These are phyloP conservation scores for Sugiyamaella chiloensis DNA, from an alignment of 805 yeast genomes.

Conservation along the genomic window DNA sequence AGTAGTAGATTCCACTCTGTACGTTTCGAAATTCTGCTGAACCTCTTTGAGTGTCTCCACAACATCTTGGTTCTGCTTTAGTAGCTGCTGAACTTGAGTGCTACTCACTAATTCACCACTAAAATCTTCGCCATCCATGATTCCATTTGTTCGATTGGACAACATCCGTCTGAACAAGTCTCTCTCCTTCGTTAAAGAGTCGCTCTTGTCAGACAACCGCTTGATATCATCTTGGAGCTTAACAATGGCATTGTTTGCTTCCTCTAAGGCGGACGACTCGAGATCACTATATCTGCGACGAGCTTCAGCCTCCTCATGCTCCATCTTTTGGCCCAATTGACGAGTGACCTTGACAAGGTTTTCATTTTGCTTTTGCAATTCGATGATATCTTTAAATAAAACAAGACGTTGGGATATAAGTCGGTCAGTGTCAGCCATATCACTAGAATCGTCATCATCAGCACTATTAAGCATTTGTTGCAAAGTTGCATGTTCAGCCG, in stretches of 20 bases:
- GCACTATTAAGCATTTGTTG: slow-evolving; percentile 45
- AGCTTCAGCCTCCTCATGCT: slow-evolving; percentile 49
- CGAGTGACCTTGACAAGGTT: slow-evolving; percentile 68
- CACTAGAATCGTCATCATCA: slow-evolving; percentile 9
- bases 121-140: slow-evolving; percentile 43
- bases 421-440: slow-evolving; percentile 63
- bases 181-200: slow-evolving; percentile 59
- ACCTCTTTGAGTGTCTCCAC: slow-evolving; percentile 31
- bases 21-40: slow-evolving; percentile 36
- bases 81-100: slow-evolving; percentile 16
- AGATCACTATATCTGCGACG: slow-evolving; percentile 24
- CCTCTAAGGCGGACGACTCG: slow-evolving; percentile 34
- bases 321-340: slow-evolving; percentile 67
- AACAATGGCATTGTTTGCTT: slow-evolving; percentile 35
- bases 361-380: slow-evolving; percentile 70
- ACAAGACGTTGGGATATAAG: slow-evolving; percentile 73
- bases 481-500: slow-evolving; percentile 62
- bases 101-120: slow-evolving; percentile 55
- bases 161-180: slow-evolving; percentile 54
- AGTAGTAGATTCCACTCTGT: slow-evolving; percentile 40
- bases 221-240: slow-evolving; percentile 36
- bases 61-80: slow-evolving; percentile 23
- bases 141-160: slow-evolving; percentile 9
- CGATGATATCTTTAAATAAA: slow-evolving; percentile 62
- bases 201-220: slow-evolving; percentile 49